phyloP scores from a whole-genome alignment of 2,329 filamentous ascomycete species.

The Trichoderma simmonsii region DNA sequence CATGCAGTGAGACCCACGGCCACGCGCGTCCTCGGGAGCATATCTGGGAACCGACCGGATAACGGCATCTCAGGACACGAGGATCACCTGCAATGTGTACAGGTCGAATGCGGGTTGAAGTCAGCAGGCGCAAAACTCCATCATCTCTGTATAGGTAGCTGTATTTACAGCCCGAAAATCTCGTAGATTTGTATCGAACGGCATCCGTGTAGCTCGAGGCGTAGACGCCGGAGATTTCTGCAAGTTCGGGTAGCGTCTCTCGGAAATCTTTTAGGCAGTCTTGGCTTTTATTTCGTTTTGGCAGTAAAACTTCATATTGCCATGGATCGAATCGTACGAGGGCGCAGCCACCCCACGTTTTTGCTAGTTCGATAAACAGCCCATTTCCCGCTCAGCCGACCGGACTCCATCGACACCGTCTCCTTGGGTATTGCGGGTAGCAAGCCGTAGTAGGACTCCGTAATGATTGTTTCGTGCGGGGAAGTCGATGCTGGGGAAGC shows the following conservation, averaged over 20 bases:
- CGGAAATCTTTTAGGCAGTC: neutral
- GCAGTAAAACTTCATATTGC: neutral
- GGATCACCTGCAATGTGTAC: neutral
- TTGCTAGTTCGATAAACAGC: conserved; percentile 11
- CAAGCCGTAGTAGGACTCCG: neutral
- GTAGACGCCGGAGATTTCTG: neutral
- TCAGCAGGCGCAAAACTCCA: neutral
- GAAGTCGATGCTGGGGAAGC: conserved; percentile 13
- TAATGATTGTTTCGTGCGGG: conserved; percentile 9
- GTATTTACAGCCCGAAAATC: neutral
- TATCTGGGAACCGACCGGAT: conserved; percentile 6
- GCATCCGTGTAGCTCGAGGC: neutral
- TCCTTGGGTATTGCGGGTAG: conserved; percentile 12
- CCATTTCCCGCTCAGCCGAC: conserved; percentile 13
- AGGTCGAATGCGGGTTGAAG: neutral
- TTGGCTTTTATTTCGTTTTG: neutral
- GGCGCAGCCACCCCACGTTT: conserved; percentile 10
- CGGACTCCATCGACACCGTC: conserved; percentile 9
- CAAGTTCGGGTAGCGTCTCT: neutral
- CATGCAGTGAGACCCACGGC: neutral
- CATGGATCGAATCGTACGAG: conserved; percentile 9
- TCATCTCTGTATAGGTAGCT: neutral
- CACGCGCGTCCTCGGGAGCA: neutral
- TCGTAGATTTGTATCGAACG: neutral
- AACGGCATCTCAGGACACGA: neutral